Conservation (phyloP, 352 stramenopile species). For the Globisporangium lucens region DNA sequence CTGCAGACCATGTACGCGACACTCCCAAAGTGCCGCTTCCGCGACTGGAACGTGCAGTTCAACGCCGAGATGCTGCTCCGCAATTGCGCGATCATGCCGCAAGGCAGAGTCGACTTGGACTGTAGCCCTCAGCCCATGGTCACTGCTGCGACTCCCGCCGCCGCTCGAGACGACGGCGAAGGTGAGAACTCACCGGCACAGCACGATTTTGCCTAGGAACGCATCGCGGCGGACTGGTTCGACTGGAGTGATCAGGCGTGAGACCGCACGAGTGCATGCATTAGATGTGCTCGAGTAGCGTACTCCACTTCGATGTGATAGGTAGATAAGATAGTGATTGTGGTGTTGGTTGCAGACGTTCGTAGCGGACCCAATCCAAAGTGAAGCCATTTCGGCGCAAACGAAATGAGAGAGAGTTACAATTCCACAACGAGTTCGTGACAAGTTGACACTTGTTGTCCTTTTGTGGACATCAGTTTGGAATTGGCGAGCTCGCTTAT, state of each 20-base stretch:
- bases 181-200: not conserved
- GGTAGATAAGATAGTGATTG: not conserved
- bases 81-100: constrained; percentile 42
- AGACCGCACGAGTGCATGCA: not conserved
- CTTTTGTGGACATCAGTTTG: not conserved
- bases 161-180: not conserved
- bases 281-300: not conserved
- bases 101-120: not conserved
- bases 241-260: not conserved
- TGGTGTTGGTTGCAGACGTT: not conserved
- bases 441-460: constrained; percentile 7
- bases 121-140: not conserved
- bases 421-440: not conserved
- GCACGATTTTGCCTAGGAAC: not conserved
- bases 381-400: constrained; percentile 1
- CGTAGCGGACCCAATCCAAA: not conserved
- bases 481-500: not conserved
- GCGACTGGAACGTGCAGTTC: constrained; percentile 46
- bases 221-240: not conserved
- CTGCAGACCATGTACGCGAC: constrained; percentile 53
- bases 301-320: not conserved
- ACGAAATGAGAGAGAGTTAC: constrained; percentile 1
- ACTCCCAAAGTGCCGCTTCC: constrained; percentile 56
- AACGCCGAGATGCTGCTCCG: constrained; percentile 41
- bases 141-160: too few relatives aligned